A percentile compares a stretch with the other conserved stretches of the same genome.
Evolutionary conservation across 176 grass and related monocot species (phyloP).

Genomic region (Cenchrus americanus): DNA sequence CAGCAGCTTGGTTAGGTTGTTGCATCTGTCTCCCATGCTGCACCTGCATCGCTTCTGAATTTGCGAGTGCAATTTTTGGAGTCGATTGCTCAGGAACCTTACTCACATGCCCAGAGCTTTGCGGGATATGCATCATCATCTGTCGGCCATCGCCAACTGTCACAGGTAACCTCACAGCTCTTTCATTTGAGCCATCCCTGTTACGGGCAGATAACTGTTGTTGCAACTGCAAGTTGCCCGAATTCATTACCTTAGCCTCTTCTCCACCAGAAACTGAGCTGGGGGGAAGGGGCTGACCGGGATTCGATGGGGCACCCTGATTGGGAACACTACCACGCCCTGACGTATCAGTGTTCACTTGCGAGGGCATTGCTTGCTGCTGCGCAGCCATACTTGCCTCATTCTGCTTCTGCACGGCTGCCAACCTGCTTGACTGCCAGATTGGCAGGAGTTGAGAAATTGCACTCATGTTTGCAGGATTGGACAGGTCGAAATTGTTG

Average conservation of each 20-base stretch:
- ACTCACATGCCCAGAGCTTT: slow-evolving; percentile 53
- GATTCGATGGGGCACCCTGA: slow-evolving; percentile 58
- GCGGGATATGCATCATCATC: slow-evolving; percentile 53
- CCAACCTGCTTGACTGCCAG: slow-evolving; percentile 60
- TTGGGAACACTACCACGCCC: slow-evolving; percentile 52
- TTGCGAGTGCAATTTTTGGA: slow-evolving; percentile 50
- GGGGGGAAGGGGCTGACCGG: slow-evolving; percentile 47
- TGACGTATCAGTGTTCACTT: slow-evolving; percentile 62
- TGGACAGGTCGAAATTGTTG: slow-evolving; percentile 80
- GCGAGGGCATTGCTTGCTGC: slow-evolving; percentile 58
- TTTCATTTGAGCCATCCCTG: slow-evolving; percentile 52
- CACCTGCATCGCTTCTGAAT: slow-evolving; percentile 61
- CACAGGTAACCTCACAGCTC: slow-evolving; percentile 55
- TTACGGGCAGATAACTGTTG: slow-evolving; percentile 54
- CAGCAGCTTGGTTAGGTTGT: slow-evolving; percentile 48
- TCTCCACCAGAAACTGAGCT: slow-evolving; percentile 54
- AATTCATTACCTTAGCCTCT: slow-evolving; percentile 59
- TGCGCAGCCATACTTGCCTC: slow-evolving; percentile 58
- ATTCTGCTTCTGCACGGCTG: slow-evolving; percentile 71
- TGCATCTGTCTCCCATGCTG: slow-evolving; percentile 72
- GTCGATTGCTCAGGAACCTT: slow-evolving; percentile 59
- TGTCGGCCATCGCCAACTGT: slow-evolving; percentile 52
- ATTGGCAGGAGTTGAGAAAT: slow-evolving; percentile 84
- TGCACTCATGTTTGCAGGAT: slow-evolving; percentile 74
- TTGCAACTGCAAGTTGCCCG: slow-evolving; percentile 67